Percentiles rank a stretch among this genome's conserved stretches.
Conservation (phyloP, 306 rosid genomes). For the Malus domestica region DNA sequence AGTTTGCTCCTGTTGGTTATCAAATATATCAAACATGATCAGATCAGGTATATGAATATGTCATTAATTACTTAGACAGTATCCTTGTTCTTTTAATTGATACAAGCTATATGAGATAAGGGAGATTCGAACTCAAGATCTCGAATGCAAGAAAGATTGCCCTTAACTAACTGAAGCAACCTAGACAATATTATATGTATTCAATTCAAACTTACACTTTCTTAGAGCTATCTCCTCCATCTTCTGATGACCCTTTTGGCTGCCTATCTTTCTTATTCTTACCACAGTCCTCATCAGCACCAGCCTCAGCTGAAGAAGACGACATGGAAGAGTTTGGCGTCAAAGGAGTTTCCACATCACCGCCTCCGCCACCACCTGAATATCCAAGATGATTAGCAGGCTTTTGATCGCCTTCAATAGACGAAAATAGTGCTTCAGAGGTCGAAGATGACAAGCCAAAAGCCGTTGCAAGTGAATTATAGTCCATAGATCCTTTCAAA, state of each 20-base stretch:
- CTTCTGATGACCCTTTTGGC: constrained; percentile 30
- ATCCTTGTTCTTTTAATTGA: no score
- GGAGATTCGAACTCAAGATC: no score
- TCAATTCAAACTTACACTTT: constrained; percentile 41
- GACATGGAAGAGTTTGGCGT: constrained; percentile 57
- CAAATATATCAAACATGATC: neutral
- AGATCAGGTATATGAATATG: neutral
- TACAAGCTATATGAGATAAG: no score
- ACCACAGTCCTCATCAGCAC: constrained; percentile 59
- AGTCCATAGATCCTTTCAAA: constrained; percentile 51
- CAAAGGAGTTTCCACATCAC: constrained; percentile 28
- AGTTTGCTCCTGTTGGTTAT: constrained; percentile 25
- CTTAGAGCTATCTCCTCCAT: constrained; percentile 51
- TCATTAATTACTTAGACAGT: no score
- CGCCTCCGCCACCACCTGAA: constrained; percentile 6
- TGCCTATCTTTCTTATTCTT: constrained; percentile 43
- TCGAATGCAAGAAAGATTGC: no score
- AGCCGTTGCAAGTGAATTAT: constrained; percentile 45
- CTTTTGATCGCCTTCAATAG: constrained; percentile 30
- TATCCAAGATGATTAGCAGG: constrained; percentile 10
- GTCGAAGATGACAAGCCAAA: constrained; percentile 66
- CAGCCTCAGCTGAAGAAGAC: constrained; percentile 69
- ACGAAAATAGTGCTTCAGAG: constrained; percentile 40
- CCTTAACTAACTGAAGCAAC: no score
- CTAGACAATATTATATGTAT: no score